Percentiles rank a stretch among this genome's conserved stretches.
phyloP scores from a whole-genome alignment of 495 filamentous ascomycete species.

The Talaromyces proteolyticus region DNA sequence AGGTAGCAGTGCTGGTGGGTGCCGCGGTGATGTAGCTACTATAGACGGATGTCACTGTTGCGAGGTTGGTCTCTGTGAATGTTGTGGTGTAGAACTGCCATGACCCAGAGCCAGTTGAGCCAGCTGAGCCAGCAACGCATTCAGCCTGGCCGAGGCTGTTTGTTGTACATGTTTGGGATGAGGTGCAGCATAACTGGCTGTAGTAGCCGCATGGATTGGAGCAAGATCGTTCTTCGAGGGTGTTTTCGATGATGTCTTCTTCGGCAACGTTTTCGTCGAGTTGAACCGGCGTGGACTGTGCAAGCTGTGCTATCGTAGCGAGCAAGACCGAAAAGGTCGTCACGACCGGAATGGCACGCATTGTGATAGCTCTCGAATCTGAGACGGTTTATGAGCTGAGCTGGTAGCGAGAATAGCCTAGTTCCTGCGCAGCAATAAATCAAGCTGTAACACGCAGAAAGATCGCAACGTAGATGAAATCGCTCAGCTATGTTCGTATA shows the following conservation, averaged over 20 bases:
- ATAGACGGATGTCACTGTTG: conserved; percentile 62
- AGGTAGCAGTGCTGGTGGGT: conserved; percentile 41
- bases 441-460: no score
- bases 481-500: no score
- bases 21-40: conserved; percentile 44
- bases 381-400: no score
- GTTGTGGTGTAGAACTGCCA: conserved; percentile 68
- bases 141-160: conserved; percentile 48
- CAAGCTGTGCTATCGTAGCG: conserved; percentile 20
- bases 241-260: not conserved
- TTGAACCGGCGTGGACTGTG: not conserved
- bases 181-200: conserved; percentile 61
- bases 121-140: conserved; percentile 37
- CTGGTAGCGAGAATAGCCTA: no score
- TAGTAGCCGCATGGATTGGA: conserved; percentile 61
- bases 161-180: conserved; percentile 56
- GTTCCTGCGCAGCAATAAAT: no score
- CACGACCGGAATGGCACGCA: conserved; percentile 20
- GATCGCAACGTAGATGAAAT: no score
- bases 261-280: not conserved
- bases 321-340: conserved; percentile 20
- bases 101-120: conserved; percentile 21
- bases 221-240: conserved; percentile 43
- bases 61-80: conserved; percentile 59
- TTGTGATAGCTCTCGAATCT: no score